Conservation (phyloP, 169 alveolate genomes). For the Babesia bovis region DNA sequence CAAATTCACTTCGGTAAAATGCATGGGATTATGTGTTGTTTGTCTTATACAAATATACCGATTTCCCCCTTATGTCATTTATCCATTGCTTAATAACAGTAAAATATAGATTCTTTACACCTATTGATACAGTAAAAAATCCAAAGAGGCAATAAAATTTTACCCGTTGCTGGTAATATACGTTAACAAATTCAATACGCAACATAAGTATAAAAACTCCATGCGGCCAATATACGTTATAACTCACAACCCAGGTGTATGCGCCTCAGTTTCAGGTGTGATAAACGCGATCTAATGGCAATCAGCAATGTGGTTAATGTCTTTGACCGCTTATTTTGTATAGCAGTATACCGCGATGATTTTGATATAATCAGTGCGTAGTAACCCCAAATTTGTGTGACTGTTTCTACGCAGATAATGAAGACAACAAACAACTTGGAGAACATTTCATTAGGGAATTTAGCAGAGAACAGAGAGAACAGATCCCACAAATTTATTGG, state of each 20-base stretch:
- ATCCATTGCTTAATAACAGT: too few species aligned
- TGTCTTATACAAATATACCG: too few species aligned
- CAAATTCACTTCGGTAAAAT: too few species aligned
- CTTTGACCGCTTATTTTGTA: neutral
- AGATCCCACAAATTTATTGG: conserved; percentile 35
- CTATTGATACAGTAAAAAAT: too few species aligned
- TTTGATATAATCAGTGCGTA: neutral
- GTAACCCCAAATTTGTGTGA: conserved; percentile 26
- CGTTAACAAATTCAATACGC: too few species aligned
- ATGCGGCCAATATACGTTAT: neutral
- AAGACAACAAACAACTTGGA: conserved; percentile 22
- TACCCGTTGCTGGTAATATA: too few species aligned
- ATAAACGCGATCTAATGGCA: conserved; percentile 18
- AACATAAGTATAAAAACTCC: too few species aligned
- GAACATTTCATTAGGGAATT: neutral
- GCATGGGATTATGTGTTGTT: too few species aligned
- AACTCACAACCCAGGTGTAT: conserved; percentile 5
- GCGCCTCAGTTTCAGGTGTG: conserved; percentile 25
- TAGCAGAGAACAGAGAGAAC: conserved; percentile 32
- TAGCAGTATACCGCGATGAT: neutral
- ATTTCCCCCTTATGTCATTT: too few species aligned
- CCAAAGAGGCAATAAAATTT: too few species aligned
- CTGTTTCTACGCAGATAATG: conserved; percentile 34
- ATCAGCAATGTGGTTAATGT: neutral
- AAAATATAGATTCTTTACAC: too few species aligned